Percentiles rank a stretch among this genome's conserved stretches.
Evolutionary conservation across 345 rosid genomes (phyloP).

Genomic region (Limnanthes douglasii): DNA sequence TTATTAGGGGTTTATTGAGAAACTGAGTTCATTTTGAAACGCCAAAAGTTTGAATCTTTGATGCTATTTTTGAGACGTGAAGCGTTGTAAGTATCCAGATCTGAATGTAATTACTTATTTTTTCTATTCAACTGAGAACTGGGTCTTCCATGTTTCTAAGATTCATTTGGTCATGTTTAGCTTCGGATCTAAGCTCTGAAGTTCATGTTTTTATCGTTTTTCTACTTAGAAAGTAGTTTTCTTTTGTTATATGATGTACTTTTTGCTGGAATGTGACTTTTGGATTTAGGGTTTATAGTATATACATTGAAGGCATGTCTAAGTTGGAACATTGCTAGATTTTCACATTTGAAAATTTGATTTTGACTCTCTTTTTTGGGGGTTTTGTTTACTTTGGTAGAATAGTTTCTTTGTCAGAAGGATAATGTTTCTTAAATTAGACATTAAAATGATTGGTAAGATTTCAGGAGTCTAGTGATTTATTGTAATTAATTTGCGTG

Average conservation of each 20-base stretch:
- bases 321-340: slow-evolving; percentile 4
- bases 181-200: neutral
- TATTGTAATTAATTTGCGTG: neutral
- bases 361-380: slow-evolving; percentile 2
- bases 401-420: neutral
- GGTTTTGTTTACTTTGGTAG: slow-evolving; percentile 1
- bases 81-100: slow-evolving; percentile 58
- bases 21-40: no score
- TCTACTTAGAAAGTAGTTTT: slow-evolving; percentile 5
- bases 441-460: slow-evolving; percentile 1
- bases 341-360: slow-evolving; percentile 4
- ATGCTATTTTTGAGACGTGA: slow-evolving; percentile 15
- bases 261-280: neutral
- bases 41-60: no score
- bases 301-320: slow-evolving; percentile 4
- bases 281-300: slow-evolving; percentile 3
- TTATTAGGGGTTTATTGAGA: no score
- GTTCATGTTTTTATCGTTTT: slow-evolving; percentile 6
- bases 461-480: neutral
- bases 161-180: no score
- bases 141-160: slow-evolving; percentile 11
- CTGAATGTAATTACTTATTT: slow-evolving; percentile 32
- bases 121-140: slow-evolving; percentile 17
- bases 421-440: neutral
- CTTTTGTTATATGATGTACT: slow-evolving; percentile 4